Percentiles rank a stretch among this genome's conserved stretches.
Conservation (phyloP, 129 eudicot species). For the Pulicaria dysenterica region DNA sequence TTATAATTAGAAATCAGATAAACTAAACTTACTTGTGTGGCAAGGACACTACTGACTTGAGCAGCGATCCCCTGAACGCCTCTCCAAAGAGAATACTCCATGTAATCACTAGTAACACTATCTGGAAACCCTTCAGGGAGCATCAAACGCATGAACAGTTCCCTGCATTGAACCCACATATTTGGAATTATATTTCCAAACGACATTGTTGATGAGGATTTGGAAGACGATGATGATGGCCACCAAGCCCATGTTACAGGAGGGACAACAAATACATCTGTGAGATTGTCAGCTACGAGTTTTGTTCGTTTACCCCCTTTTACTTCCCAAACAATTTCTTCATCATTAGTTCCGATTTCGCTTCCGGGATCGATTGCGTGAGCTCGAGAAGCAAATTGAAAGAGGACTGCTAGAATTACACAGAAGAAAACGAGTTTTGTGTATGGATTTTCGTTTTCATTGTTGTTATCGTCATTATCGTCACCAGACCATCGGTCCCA, state of each 20-base stretch:
- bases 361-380: constrained; percentile 35
- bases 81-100: constrained; percentile 98
- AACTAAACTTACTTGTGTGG: constrained; percentile 68
- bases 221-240: constrained; percentile 6
- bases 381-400: constrained; percentile 44
- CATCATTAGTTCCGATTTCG: constrained; percentile 13
- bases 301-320: constrained; percentile 65
- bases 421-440: constrained; percentile 13
- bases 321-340: constrained; percentile 56
- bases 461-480: constrained; percentile 22
- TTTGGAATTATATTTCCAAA: constrained; percentile 38
- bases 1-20: not conserved
- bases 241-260: constrained; percentile 36
- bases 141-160: constrained; percentile 60
- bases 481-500: constrained; percentile 33
- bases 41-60: constrained; percentile 90
- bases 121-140: constrained; percentile 92
- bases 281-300: constrained; percentile 54
- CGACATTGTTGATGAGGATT: not conserved
- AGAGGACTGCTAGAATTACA: constrained; percentile 10
- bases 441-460: constrained; percentile 25
- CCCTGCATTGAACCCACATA: constrained; percentile 60
- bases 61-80: constrained; percentile 95
- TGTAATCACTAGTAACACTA: constrained; percentile 89
- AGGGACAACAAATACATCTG: constrained; percentile 67